Evolutionary conservation across 2,329 filamentous ascomycete species (phyloP).

Genomic region (Neonectria sp.): DNA sequence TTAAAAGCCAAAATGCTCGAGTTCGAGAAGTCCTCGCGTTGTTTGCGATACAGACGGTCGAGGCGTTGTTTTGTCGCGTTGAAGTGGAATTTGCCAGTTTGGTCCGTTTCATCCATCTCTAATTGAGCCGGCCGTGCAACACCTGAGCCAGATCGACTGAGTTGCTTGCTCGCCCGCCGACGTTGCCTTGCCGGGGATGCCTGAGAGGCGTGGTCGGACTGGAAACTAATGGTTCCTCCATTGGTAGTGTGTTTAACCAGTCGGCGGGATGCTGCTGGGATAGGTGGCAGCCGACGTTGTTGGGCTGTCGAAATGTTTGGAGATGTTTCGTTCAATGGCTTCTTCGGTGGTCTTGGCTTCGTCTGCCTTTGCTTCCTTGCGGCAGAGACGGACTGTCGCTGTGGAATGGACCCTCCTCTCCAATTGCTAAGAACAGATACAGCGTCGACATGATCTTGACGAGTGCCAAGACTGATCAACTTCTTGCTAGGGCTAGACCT

Average conservation of each 20-base stretch:
- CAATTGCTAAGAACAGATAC: constrained; percentile 68
- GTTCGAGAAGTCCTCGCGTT: constrained; percentile 48
- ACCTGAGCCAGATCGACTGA: constrained; percentile 36
- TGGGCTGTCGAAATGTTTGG: constrained; percentile 37
- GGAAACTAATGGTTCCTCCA: constrained; percentile 48
- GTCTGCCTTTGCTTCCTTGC: constrained; percentile 36
- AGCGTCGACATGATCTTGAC: constrained; percentile 73
- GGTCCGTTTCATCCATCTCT: constrained; percentile 61
- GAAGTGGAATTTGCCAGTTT: constrained; percentile 59
- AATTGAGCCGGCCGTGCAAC: constrained; percentile 67
- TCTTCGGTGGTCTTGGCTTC: constrained; percentile 25
- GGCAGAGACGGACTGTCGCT: constrained; percentile 53
- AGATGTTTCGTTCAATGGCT: constrained; percentile 42
- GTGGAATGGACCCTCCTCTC: constrained; percentile 67
- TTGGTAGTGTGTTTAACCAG: constrained; percentile 50
- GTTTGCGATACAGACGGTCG: constrained; percentile 67
- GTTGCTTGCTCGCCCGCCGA: constrained; percentile 14
- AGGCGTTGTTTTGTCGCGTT: constrained; percentile 67
- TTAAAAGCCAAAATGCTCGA: constrained; percentile 37
- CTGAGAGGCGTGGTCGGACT: constrained; percentile 16
- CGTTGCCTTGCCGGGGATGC: constrained; percentile 13
- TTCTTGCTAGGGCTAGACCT: constrained; percentile 70
- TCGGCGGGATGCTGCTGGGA: constrained; percentile 38
- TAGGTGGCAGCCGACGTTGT: constrained; percentile 11
- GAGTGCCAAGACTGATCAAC: constrained; percentile 71